phyloP scores from a whole-genome alignment of 1,139 yeast genomes.

The Debaryomycetaceae sp. region DNA sequence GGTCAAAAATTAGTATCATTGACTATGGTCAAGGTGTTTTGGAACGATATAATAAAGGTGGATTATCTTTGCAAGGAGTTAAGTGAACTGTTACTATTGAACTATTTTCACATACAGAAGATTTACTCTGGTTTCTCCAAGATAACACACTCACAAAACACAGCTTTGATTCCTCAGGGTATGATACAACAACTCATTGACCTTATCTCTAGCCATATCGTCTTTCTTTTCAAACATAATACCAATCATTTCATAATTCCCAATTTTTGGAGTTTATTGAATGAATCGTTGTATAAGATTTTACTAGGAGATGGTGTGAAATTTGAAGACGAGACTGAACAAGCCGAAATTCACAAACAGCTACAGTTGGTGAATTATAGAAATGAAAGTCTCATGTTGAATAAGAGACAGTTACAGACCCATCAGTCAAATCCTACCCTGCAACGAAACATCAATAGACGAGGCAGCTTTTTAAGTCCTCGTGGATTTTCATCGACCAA shows the following conservation, averaged over 20 bases:
- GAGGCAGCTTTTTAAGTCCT: not conserved
- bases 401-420: conserved; percentile 20
- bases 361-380: conserved; percentile 61
- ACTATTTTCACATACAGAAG: conserved; percentile 34
- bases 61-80: conserved; percentile 60
- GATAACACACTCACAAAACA: conserved; percentile 1
- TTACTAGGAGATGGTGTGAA: conserved; percentile 37
- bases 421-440: not conserved
- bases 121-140: conserved; percentile 8
- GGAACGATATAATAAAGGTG: conserved; percentile 58
- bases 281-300: conserved; percentile 38
- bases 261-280: conserved; percentile 62
- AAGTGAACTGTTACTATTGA: conserved; percentile 51
- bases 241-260: conserved; percentile 78
- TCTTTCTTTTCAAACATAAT: conserved; percentile 53
- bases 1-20: conserved; percentile 44
- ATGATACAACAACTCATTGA: conserved; percentile 21
- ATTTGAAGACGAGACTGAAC: conserved; percentile 17
- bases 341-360: conserved; percentile 43
- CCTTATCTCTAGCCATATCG: conserved; percentile 32
- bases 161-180: not conserved
- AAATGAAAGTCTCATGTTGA: conserved; percentile 68
- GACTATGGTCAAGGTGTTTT: conserved; percentile 61
- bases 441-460: not conserved
- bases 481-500: not conserved